Evolutionary conservation across 495 filamentous ascomycete genomes (phyloP).

Genomic region (Hapsidospora chrysogenum): DNA sequence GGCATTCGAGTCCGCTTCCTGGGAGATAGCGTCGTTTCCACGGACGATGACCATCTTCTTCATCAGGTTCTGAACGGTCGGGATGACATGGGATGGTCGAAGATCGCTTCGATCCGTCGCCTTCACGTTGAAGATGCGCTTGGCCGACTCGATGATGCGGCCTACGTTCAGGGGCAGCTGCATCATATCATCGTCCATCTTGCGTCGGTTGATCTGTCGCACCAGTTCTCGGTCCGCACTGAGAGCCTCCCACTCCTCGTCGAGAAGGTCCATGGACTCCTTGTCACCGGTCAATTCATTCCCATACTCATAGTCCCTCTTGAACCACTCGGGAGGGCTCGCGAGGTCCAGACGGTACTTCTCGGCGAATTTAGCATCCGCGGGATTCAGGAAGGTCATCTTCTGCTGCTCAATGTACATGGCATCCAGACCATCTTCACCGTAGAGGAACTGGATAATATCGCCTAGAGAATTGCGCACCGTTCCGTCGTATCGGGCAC

Average conservation of each 20-base stretch:
- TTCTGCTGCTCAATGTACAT: conserved; percentile 79
- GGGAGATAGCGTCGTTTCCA: conserved; percentile 63
- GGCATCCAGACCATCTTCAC: conserved; percentile 91
- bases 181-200: conserved; percentile 62
- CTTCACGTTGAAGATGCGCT: conserved; percentile 79
- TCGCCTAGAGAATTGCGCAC: conserved; percentile 94
- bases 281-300: conserved; percentile 76
- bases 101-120: conserved; percentile 72
- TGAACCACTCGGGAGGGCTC: conserved; percentile 3
- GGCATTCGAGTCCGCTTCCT: conserved; percentile 75
- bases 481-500: conserved; percentile 94
- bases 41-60: conserved; percentile 68
- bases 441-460: conserved; percentile 94
- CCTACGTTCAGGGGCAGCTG: conserved; percentile 84
- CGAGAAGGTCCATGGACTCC: conserved; percentile 65
- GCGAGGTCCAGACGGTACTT: conserved; percentile 73
- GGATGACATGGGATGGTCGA: conserved; percentile 76
- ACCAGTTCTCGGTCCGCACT: conserved; percentile 57
- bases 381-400: conserved; percentile 69
- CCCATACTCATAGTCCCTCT: conserved; percentile 44
- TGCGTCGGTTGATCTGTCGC: conserved; percentile 33
- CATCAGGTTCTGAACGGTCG: conserved; percentile 58
- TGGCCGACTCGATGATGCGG: conserved; percentile 78
- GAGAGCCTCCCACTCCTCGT: conserved; percentile 77
- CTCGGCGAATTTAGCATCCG: conserved; percentile 52